phyloP scores from a whole-genome alignment of 2,329 filamentous ascomycete genomes.

The Diplodia corticola region DNA sequence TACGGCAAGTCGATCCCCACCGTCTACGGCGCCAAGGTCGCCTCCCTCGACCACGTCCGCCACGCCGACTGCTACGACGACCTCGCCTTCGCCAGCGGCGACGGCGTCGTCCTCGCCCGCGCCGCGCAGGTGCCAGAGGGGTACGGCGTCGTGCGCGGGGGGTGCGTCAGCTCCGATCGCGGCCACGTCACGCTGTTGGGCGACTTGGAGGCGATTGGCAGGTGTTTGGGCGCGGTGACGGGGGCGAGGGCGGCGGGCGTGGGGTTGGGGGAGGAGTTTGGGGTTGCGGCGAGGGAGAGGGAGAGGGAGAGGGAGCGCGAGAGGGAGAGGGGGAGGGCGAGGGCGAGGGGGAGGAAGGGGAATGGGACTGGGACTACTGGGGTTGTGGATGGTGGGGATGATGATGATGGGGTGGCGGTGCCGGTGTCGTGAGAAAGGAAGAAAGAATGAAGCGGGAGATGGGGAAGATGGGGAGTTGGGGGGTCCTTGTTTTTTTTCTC shows the following conservation, averaged over 20 bases:
- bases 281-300: neutral
- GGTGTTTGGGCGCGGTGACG: constrained; percentile 68
- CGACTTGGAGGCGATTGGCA: constrained; percentile 78
- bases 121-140: constrained; percentile 83
- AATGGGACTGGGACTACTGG: no score
- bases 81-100: constrained; percentile 80
- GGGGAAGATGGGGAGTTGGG: no score
- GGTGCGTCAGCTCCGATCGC: constrained; percentile 74
- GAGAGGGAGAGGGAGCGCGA: neutral
- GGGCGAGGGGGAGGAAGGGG: neutral
- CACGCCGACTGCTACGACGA: constrained; percentile 80
- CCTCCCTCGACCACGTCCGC: constrained; percentile 70
- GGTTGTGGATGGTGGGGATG: no score
- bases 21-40: constrained; percentile 76
- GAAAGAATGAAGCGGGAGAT: no score
- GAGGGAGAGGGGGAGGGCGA: neutral
- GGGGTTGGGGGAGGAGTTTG: constrained; percentile 54
- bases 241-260: constrained; percentile 71
- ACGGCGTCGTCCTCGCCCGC: constrained; percentile 83
- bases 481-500: no score
- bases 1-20: constrained; percentile 88
- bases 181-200: constrained; percentile 87
- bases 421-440: no score
- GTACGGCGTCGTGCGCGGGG: constrained; percentile 71
- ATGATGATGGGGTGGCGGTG: neutral